These are phyloP conservation scores for Lentinus brumalis DNA, from an alignment of 768 basidiomycete species.

Conservation along the genomic window DNA sequence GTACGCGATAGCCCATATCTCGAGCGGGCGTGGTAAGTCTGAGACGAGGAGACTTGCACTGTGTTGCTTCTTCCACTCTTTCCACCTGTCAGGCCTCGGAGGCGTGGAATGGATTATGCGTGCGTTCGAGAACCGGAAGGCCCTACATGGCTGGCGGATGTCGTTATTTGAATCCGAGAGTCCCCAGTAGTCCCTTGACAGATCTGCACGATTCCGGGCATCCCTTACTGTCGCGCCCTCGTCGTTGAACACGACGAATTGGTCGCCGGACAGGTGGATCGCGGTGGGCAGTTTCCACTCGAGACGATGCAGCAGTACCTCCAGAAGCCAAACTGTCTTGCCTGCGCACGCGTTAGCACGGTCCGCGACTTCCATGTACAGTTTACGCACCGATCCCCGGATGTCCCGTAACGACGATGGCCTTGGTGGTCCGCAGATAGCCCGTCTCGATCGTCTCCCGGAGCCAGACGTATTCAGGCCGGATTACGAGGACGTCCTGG, in stretches of 20 bases:
- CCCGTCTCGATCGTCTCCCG: no score
- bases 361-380: not conserved
- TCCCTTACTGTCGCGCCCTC: not conserved
- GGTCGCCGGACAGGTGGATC: not conserved
- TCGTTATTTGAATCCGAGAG: not conserved
- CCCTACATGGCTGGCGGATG: not conserved
- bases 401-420: not conserved
- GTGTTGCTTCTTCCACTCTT: not conserved
- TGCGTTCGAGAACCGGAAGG: not conserved
- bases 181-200: not conserved
- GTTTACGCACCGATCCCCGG: not conserved
- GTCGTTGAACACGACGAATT: not conserved
- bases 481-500: no score
- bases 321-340: not conserved
- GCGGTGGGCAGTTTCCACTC: constrained; percentile 1
- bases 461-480: no score
- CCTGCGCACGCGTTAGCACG: not conserved
- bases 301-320: constrained; percentile 2
- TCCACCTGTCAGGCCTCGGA: constrained; percentile 3
- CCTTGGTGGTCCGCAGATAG: no score
- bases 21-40: not conserved
- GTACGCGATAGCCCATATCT: not conserved
- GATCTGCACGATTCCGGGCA: no score
- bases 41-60: not conserved
- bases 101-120: not conserved